Evolutionary conservation across 2,329 filamentous ascomycete genomes (phyloP).

Genomic region (Thermoascus crustaceus): DNA sequence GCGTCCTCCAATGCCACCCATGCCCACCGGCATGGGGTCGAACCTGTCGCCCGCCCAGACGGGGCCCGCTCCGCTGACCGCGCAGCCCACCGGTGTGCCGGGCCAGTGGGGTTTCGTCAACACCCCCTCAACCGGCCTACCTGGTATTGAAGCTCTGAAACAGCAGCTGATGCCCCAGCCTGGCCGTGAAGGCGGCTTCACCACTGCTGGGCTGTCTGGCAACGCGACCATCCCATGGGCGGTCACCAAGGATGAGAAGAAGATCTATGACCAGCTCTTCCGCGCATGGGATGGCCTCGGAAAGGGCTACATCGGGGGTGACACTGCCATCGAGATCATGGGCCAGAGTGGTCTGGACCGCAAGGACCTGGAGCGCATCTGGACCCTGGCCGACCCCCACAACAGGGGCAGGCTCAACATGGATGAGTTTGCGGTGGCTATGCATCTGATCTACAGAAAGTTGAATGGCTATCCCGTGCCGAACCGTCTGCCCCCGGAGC

Average conservation of each 20-base stretch:
- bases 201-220: conserved; percentile 76
- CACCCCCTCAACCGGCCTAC: conserved; percentile 76
- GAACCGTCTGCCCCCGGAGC: conserved; percentile 76
- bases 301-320: conserved; percentile 86
- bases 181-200: conserved; percentile 78
- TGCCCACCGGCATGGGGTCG: conserved; percentile 68
- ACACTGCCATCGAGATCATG: conserved; percentile 93
- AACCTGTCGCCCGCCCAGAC: conserved; percentile 54
- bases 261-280: conserved; percentile 90
- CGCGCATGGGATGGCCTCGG: conserved; percentile 91
- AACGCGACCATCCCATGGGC: conserved; percentile 98
- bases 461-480: conserved; percentile 93
- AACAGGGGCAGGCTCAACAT: conserved; percentile 92
- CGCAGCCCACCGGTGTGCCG: conserved; percentile 87
- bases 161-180: conserved; percentile 96
- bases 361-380: conserved; percentile 80
- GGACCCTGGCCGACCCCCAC: conserved; percentile 88
- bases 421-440: conserved; percentile 95
- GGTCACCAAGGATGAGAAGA: conserved; percentile 97
- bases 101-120: conserved; percentile 99
- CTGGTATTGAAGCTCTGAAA: conserved; percentile 87
- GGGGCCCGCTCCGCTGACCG: conserved; percentile 64
- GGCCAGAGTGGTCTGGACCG: conserved; percentile 92
- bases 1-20: conserved; percentile 67
- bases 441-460: conserved; percentile 98